phyloP scores from a whole-genome alignment of 768 basidiomycete genomes.

The Boletus pseudo-olivaceus region DNA sequence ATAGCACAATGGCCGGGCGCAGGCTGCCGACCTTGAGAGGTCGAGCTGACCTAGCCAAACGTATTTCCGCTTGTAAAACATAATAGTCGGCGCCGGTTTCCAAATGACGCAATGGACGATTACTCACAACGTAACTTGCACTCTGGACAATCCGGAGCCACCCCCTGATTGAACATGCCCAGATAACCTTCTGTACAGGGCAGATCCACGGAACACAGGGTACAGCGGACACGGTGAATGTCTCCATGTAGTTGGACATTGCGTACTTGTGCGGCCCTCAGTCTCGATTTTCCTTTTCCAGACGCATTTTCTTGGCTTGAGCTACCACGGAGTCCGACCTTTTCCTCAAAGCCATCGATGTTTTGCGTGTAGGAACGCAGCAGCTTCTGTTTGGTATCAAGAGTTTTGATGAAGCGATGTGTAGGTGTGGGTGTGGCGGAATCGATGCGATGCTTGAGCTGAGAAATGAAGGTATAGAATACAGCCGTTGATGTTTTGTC shows the following conservation, averaged over 20 bases:
- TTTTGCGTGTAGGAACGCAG: slow-evolving; percentile 96
- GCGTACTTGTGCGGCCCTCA: slow-evolving; percentile 68
- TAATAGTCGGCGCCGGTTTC: not conserved
- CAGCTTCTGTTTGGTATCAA: slow-evolving; percentile 81
- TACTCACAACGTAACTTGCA: slow-evolving; percentile 77
- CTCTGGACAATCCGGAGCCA: slow-evolving; percentile 82
- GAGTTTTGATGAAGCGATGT: slow-evolving; percentile 81
- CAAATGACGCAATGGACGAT: not conserved
- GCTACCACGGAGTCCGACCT: slow-evolving; percentile 68
- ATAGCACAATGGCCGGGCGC: slow-evolving; percentile 90
- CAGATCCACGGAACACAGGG: slow-evolving; percentile 76
- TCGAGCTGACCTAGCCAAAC: slow-evolving; percentile 80
- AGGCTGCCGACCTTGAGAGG: slow-evolving; percentile 78
- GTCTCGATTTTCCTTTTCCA: slow-evolving; percentile 68
- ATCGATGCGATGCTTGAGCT: slow-evolving; percentile 81
- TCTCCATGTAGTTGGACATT: slow-evolving; percentile 95
- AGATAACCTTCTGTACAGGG: slow-evolving; percentile 65
- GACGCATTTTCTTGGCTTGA: slow-evolving; percentile 48
- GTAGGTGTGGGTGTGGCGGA: slow-evolving; percentile 78
- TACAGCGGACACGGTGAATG: slow-evolving; percentile 87
- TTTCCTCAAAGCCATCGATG: slow-evolving; percentile 91
- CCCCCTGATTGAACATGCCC: slow-evolving; percentile 60
- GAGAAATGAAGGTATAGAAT: slow-evolving; percentile 94
- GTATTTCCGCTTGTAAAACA: slow-evolving; percentile 57
- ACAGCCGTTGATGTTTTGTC: slow-evolving; percentile 80